Conservation (phyloP, 2,329 filamentous ascomycete species). For the Fusarium ramigenum region DNA sequence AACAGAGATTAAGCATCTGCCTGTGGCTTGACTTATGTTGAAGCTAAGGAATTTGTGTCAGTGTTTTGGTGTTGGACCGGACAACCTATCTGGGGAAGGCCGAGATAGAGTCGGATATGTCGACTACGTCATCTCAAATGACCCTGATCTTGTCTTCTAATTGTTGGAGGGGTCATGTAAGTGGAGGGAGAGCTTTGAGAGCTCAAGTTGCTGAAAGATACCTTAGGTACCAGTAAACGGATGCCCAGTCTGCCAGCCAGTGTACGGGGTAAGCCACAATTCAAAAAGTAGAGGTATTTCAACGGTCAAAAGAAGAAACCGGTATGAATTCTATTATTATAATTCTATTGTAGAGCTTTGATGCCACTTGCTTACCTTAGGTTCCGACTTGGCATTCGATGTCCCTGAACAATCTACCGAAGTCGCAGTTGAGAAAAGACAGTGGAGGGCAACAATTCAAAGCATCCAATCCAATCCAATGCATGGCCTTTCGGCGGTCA, state of each 20-base stretch:
- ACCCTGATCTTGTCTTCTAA: background rate
- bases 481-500: background rate
- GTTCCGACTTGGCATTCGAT: slow-evolving; percentile 6
- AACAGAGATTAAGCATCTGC: background rate
- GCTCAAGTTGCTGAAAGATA: background rate
- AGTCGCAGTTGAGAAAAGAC: background rate
- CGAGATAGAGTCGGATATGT: background rate
- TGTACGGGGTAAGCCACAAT: background rate
- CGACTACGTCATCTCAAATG: slow-evolving; percentile 23
- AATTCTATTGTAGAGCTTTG: background rate
- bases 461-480: background rate
- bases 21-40: background rate
- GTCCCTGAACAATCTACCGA: background rate
- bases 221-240: background rate
- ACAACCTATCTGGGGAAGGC: background rate
- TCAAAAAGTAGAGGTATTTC: background rate
- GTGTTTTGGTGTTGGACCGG: background rate
- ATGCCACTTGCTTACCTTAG: background rate
- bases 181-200: background rate
- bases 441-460: background rate
- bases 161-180: background rate
- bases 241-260: background rate
- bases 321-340: background rate
- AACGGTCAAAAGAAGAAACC: background rate
- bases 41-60: background rate